phyloP scores from a whole-genome alignment of 2,329 filamentous ascomycete genomes.

The Cadophora sp. region DNA sequence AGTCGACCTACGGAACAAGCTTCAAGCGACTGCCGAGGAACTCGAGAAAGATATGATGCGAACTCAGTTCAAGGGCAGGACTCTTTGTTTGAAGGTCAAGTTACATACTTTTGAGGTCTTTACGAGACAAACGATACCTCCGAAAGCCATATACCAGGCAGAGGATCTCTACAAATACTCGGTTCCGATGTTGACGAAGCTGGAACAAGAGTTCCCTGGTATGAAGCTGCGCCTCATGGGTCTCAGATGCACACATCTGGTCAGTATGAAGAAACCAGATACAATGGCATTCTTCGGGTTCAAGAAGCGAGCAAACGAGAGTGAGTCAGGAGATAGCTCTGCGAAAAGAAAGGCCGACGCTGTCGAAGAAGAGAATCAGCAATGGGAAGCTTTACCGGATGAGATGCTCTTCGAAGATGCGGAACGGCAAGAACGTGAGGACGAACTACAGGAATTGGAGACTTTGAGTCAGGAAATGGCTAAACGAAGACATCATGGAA shows the following conservation, averaged over 20 bases:
- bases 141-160: constrained; percentile 73
- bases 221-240: constrained; percentile 88
- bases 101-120: constrained; percentile 92
- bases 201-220: constrained; percentile 82
- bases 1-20: constrained; percentile 73
- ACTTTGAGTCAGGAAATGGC: constrained; percentile 60
- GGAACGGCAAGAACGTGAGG: constrained; percentile 63
- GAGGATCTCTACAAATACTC: constrained; percentile 85
- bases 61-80: constrained; percentile 87
- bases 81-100: constrained; percentile 90
- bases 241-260: constrained; percentile 83
- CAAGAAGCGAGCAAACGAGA: constrained; percentile 45
- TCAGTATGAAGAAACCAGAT: constrained; percentile 83
- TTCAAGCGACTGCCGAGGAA: constrained; percentile 82
- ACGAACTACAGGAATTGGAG: constrained; percentile 67
- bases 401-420: constrained; percentile 66
- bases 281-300: constrained; percentile 81
- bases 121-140: constrained; percentile 79
- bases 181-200: constrained; percentile 81
- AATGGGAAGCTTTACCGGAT: constrained; percentile 74
- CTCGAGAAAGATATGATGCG: constrained; percentile 83
- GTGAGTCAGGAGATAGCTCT: constrained; percentile 23
- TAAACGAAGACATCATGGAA: constrained; percentile 52
- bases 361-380: constrained; percentile 51
- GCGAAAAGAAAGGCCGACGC: constrained; percentile 48